Percentiles rank a stretch among this genome's conserved stretches.
These are phyloP conservation scores for Volvariella surrecta DNA, from an alignment of 1,284 basidiomycete genomes.

Conservation along the genomic window DNA sequence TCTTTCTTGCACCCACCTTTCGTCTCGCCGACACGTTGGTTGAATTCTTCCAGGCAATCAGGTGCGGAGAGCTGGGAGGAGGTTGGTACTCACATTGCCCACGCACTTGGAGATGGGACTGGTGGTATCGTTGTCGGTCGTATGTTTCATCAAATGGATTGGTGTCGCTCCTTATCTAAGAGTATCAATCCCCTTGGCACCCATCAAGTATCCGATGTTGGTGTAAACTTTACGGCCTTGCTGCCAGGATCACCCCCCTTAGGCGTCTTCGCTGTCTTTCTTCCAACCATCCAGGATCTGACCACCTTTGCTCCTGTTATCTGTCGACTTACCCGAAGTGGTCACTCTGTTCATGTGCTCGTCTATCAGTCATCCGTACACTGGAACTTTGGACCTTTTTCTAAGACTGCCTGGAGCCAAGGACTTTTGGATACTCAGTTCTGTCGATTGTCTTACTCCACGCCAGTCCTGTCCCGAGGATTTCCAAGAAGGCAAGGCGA, in stretches of 20 bases:
- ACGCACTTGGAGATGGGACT: neutral
- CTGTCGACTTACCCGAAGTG: constrained; percentile 29
- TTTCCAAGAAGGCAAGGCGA: too few species aligned
- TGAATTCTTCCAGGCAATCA: constrained; percentile 9
- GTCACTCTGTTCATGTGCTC: constrained; percentile 11
- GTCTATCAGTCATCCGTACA: constrained; percentile 9
- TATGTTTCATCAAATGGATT: neutral
- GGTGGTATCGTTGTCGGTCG: constrained; percentile 1
- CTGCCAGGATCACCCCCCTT: constrained; percentile 6
- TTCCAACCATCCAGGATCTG: constrained; percentile 34
- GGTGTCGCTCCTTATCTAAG: neutral
- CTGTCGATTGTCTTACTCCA: too few species aligned
- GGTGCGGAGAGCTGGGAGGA: constrained; percentile 29
- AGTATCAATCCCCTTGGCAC: too few species aligned
- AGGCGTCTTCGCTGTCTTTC: constrained; percentile 20
- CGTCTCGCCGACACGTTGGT: constrained; percentile 30
- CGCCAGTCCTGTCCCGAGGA: too few species aligned
- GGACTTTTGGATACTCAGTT: too few species aligned
- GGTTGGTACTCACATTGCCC: constrained; percentile 28
- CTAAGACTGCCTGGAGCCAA: too few species aligned
- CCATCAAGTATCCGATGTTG: too few species aligned
- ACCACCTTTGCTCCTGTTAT: constrained; percentile 28
- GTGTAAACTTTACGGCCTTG: too few species aligned
- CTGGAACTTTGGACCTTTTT: too few species aligned
- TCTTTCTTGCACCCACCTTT: constrained; percentile 52